Conservation (phyloP, 2,329 filamentous ascomycete species). For the Passalora sequoiae region DNA sequence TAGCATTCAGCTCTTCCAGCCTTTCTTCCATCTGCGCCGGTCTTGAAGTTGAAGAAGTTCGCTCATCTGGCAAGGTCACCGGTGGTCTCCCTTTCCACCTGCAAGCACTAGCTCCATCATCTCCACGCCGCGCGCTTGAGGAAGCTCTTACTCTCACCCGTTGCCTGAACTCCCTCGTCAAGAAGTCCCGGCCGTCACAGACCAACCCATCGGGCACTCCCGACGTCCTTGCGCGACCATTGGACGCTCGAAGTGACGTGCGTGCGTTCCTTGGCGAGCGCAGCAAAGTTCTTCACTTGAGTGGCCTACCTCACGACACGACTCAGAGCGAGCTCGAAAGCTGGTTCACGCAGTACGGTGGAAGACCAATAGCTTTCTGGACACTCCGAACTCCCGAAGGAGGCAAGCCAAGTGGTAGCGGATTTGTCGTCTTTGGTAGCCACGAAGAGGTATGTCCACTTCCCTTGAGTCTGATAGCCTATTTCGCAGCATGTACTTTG, state of each 20-base stretch:
- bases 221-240: conserved; percentile 87
- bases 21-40: conserved; percentile 97
- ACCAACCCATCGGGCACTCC: conserved; percentile 70
- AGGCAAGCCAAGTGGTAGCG: conserved; percentile 98
- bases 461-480: neutral
- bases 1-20: conserved; percentile 93
- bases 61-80: conserved; percentile 96
- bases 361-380: conserved; percentile 97
- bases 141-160: conserved; percentile 91
- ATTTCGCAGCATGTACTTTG: neutral
- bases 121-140: conserved; percentile 93
- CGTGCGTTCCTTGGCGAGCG: conserved; percentile 92
- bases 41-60: conserved; percentile 93
- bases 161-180: conserved; percentile 85
- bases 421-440: conserved; percentile 97
- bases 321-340: conserved; percentile 98
- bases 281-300: conserved; percentile 98
- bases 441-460: conserved; percentile 84
- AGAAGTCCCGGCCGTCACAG: conserved; percentile 82
- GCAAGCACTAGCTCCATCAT: conserved; percentile 90
- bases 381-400: conserved; percentile 95
- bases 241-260: conserved; percentile 95
- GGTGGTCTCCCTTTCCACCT: conserved; percentile 97
- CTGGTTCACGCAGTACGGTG: conserved; percentile 99
- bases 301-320: conserved; percentile 92